Evolutionary conservation across 306 rosid species (phyloP), one percentile per base, ranked within the genome.

Genomic region (Urtica urens): DNA sequence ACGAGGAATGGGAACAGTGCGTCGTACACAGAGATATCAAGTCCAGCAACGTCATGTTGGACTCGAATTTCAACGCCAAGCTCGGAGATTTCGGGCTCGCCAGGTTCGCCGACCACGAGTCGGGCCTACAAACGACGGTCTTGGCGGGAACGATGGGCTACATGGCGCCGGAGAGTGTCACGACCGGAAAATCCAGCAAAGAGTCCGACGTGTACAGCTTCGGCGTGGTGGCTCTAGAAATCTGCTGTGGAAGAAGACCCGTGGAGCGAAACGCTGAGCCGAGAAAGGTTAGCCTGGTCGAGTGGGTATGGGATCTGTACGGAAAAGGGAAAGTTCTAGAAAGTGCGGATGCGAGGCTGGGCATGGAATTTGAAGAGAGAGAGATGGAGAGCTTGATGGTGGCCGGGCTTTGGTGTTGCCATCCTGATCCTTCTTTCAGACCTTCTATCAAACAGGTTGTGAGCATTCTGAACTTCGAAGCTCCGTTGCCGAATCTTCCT

Each of bases 1-100:
- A 84, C 26, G 87, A 84, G 60, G 94, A 84, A 46, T 78, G 94
- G 82, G 87, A 84, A 49, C 92, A 80, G 50, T 84, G 83, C 51
- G 87, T 84, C 10, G 83, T 84, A 12, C 94, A 84, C 41, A 75
- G 92, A 57, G 94, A 80, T 44, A 72, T 84, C 8, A 84, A 84
- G 53, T 75, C 94, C 10, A 80, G 94, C 44, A 80, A 84, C 60
- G 49, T 84, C 5, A 80, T 80, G 86, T 30, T 84, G 45, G 92
- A 84, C 39, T 71, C 68, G 22, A 75, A 75, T 43, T 80, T 78
- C 73, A 84, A 65, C 30, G 77, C 82, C n/a, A 84, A 84, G 48
- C 66, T 80, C 9, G 92, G 94, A 11, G 92, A 84, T 57, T 84
- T 84, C 18, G 84, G 94, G 18, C 83, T 84, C 21, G 92, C 92